phyloP scores from a whole-genome alignment of 345 rosid genomes.

The Diplotaxis tenuifolia region DNA sequence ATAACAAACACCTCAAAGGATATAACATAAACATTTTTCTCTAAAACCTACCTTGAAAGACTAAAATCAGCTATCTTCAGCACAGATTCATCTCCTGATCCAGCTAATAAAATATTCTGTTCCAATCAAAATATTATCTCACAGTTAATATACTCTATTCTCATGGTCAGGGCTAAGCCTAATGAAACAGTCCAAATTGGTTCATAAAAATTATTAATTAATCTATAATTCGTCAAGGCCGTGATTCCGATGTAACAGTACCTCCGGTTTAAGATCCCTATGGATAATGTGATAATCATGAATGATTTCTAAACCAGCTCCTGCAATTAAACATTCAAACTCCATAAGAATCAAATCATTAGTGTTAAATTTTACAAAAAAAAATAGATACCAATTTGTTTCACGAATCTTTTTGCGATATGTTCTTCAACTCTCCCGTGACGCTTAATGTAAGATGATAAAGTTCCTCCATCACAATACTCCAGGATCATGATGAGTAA shows the following conservation, averaged over 20 bases:
- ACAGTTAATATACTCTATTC: not conserved
- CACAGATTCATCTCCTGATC: constrained; percentile 42
- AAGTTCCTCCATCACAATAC: constrained; percentile 59
- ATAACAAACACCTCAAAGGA: not conserved
- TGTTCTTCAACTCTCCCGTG: constrained; percentile 55
- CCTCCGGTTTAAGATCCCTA: constrained; percentile 71
- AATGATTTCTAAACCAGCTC: constrained; percentile 61
- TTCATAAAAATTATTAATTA: too few species aligned
- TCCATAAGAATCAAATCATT: not conserved
- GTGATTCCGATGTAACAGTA: constrained; percentile 2
- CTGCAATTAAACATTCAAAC: constrained; percentile 30
- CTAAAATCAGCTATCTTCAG: constrained; percentile 84
- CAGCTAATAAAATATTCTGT: constrained; percentile 59
- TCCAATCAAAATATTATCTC: constrained; percentile 17
- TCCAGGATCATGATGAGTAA: constrained; percentile 51
- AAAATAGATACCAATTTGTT: constrained; percentile 50
- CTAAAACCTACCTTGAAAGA: constrained; percentile 54
- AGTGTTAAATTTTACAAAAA: not conserved
- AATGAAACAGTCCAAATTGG: not conserved
- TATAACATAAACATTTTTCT: not conserved
- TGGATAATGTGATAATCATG: constrained; percentile 54
- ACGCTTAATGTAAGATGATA: constrained; percentile 48
- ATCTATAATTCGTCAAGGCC: too few species aligned
- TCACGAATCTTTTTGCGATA: constrained; percentile 53
- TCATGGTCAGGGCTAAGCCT: not conserved